A percentile compares a stretch with the other conserved stretches of the same genome.
Evolutionary conservation across 176 grass and related monocot species (phyloP).

Genomic region (Alloteropsis semialata): DNA sequence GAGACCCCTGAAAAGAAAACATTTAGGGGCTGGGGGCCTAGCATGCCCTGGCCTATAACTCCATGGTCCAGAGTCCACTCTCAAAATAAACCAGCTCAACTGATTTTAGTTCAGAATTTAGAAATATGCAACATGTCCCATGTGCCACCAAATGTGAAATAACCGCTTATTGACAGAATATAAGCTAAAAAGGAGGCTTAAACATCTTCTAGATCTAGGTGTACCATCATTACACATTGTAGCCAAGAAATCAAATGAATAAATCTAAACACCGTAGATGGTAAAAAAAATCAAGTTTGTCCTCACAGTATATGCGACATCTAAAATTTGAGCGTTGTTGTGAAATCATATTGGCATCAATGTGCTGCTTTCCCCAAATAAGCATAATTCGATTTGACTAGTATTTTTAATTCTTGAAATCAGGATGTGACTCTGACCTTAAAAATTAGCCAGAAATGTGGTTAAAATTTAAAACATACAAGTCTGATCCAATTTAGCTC

Average conservation of each 20-base stretch:
- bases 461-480: background rate
- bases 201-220: background rate
- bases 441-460: background rate
- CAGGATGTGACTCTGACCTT: background rate
- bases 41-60: background rate
- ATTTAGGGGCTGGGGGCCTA: background rate
- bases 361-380: background rate
- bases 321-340: background rate
- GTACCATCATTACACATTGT: background rate
- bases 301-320: background rate
- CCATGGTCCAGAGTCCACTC: background rate
- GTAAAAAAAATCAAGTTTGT: background rate
- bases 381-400: background rate
- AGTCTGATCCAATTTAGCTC: background rate
- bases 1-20: background rate
- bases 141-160: background rate
- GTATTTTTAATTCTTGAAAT: background rate
- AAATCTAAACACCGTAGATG: background rate
- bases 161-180: background rate
- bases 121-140: background rate
- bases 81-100: background rate
- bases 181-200: background rate
- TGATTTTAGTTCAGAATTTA: background rate
- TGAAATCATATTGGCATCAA: background rate
- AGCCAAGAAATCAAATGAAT: background rate